These are phyloP conservation scores for Gyrodon lividus DNA, from an alignment of 768 basidiomycete genomes.

Conservation along the genomic window DNA sequence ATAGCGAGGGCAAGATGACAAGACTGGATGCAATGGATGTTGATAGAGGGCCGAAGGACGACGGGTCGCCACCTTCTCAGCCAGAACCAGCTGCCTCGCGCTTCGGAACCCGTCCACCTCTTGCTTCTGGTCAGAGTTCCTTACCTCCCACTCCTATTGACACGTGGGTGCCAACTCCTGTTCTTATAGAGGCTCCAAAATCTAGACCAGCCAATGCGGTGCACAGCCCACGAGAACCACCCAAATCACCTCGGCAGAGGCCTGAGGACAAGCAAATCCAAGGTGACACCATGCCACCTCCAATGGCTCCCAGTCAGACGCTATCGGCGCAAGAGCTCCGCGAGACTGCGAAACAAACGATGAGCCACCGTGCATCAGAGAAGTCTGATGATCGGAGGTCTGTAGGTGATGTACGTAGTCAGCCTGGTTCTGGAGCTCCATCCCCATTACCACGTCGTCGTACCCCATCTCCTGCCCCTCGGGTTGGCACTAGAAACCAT, in stretches of 20 bases:
- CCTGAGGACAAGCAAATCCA: slow-evolving; percentile 41
- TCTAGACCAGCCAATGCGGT: slow-evolving; percentile 15
- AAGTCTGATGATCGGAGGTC: slow-evolving; percentile 40
- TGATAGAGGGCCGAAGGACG: slow-evolving; percentile 31
- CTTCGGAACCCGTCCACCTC: slow-evolving; percentile 20
- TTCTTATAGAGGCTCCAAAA: slow-evolving; percentile 20
- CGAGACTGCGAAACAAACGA: slow-evolving; percentile 73
- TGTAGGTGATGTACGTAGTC: slow-evolving; percentile 41
- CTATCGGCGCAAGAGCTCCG: slow-evolving; percentile 75
- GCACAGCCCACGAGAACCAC: slow-evolving; percentile 33
- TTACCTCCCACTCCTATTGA: slow-evolving; percentile 17
- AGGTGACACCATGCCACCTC: slow-evolving; percentile 69
- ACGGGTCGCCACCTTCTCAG: slow-evolving; percentile 17
- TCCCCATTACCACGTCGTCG: slow-evolving; percentile 58
- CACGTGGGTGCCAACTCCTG: slow-evolving; percentile 12
- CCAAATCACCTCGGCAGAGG: slow-evolving; percentile 41
- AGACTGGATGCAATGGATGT: slow-evolving; percentile 38
- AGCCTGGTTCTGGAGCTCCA: slow-evolving; percentile 50
- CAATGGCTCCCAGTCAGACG: slow-evolving; percentile 75
- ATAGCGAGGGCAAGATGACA: slow-evolving; percentile 24
- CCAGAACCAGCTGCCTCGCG: slow-evolving; percentile 20
- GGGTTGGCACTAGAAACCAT: slow-evolving; percentile 65
- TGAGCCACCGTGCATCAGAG: slow-evolving; percentile 39
- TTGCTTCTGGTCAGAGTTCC: slow-evolving; percentile 12
- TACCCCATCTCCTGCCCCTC: slow-evolving; percentile 63